Conservation (phyloP, 495 filamentous ascomycete genomes). For the Penicillium flavigenum region DNA sequence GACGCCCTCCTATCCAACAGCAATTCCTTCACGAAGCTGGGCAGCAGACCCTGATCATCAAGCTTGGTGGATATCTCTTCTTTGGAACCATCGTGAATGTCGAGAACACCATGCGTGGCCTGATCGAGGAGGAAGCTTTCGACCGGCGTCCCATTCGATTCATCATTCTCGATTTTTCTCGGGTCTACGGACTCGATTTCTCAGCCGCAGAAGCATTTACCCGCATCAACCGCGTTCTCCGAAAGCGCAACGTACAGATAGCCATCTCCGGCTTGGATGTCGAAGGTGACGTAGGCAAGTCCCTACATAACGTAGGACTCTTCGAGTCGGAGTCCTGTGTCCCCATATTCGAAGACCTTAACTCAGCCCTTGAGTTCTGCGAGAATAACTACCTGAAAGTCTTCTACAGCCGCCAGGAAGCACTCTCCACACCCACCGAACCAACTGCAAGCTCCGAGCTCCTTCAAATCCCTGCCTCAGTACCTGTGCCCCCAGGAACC, state of each 20-base stretch:
- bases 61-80: constrained; percentile 89
- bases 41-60: constrained; percentile 81
- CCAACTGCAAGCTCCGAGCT: constrained; percentile 14
- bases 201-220: constrained; percentile 94
- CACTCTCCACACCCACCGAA: constrained; percentile 27
- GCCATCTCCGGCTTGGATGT: constrained; percentile 77
- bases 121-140: constrained; percentile 83
- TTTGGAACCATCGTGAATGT: constrained; percentile 96
- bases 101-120: constrained; percentile 75
- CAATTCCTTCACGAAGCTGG: constrained; percentile 83
- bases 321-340: constrained; percentile 66
- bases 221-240: constrained; percentile 79
- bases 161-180: constrained; percentile 82
- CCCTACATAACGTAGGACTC: constrained; percentile 76
- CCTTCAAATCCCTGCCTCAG: constrained; percentile 54
- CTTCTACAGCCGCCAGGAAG: constrained; percentile 62
- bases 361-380: constrained; percentile 87
- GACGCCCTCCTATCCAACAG: constrained; percentile 85
- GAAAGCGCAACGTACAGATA: constrained; percentile 69
- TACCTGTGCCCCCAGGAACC: constrained; percentile 21
- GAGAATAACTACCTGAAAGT: constrained; percentile 92
- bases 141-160: constrained; percentile 75
- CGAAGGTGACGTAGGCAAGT: constrained; percentile 70
- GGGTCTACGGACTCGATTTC: constrained; percentile 92
- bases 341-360: constrained; percentile 81